Percentiles rank a stretch among this genome's conserved stretches.
These are phyloP conservation scores for Nyssa sinensis DNA, from an alignment of 148 eudicot genomes.

Conservation along the genomic window DNA sequence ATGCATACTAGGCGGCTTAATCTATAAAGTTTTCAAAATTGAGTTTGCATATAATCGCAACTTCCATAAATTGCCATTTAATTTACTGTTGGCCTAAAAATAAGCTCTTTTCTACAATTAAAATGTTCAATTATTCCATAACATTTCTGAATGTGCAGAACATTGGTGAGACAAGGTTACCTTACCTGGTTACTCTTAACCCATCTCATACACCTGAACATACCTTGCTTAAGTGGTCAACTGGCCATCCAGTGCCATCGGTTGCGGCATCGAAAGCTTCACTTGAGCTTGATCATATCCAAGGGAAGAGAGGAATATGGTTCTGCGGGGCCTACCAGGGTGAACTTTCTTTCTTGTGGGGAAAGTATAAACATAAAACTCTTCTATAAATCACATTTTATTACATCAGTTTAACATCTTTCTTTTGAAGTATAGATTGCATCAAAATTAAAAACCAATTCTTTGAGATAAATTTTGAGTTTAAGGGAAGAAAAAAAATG, in stretches of 20 bases:
- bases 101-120: slow-evolving; percentile 4
- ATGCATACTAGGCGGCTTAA: not conserved
- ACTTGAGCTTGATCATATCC: slow-evolving; percentile 57
- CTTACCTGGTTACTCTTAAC: slow-evolving; percentile 83
- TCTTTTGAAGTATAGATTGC: not conserved
- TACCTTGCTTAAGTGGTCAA: slow-evolving; percentile 73
- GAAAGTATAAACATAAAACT: not conserved
- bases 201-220: slow-evolving; percentile 65
- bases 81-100: not conserved
- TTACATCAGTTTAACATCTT: not conserved
- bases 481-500: too few relatives aligned
- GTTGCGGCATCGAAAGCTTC: slow-evolving; percentile 93
- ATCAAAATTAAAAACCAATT: slow-evolving; percentile 1
- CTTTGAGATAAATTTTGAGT: too few relatives aligned
- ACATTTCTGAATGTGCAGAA: slow-evolving; percentile 51
- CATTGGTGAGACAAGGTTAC: slow-evolving; percentile 45
- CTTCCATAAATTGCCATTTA: not conserved
- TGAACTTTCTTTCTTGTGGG: slow-evolving; percentile 11
- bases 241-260: slow-evolving; percentile 90
- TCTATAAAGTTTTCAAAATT: too few relatives aligned
- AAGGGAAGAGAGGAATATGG: slow-evolving; percentile 96
- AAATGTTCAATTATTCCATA: not conserved
- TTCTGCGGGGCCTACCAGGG: slow-evolving; percentile 99
- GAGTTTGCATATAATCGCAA: not conserved
- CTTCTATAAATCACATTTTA: not conserved